Evolutionary conservation across 1,284 basidiomycete species (phyloP), one percentile per base, ranked within the genome.

Genomic region (Trichosporon coremiiforme): DNA sequence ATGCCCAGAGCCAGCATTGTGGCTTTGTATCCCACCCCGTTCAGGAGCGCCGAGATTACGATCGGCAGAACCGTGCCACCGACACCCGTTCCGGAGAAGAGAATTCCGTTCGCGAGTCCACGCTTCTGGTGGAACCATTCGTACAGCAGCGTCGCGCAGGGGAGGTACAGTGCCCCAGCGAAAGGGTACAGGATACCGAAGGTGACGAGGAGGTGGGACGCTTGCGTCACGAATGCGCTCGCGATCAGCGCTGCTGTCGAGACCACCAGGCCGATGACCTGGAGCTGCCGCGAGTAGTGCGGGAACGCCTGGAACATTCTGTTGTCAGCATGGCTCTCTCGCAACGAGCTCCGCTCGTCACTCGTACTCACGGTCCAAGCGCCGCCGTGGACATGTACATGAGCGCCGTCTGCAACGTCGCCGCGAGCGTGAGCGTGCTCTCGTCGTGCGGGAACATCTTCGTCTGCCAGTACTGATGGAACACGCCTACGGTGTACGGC

Each of bases 21-120:
- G 9, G 78, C 76, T 60, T 79, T 80, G 77, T 83, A 83, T 10
- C 83, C 82, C 64, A 82, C 79, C 10, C 70, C 62, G 13, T 66
- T 65, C n/a, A 84, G 72, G 1, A 84, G 76, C 5, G 74, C 76
- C 45, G 69, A 64, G 33, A 83, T 76, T 22, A 84, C 60, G 64
- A 82, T 78, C 0, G 82, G 83, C 68, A 82, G 82, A 57, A 80
- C 73, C 3, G 79, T 77, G 29, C 83, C 83, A 17, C 82, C 81
- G 2, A 78, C 68, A 2, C 83, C 83, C 2, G 81, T 81, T 13
- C 83, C 82, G 3, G 78, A 73, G 70, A 78, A 83, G 75, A 84
- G 76, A 68, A 83, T 79, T 0, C 80, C 82, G 2, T 75, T 70
- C 0, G 83, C 83, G 0, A 84, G 70, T 2, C 83, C 83, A 62